These are phyloP conservation scores for Allantophomopsis cytisporea DNA, from an alignment of 2,329 filamentous ascomycete species.

Conservation along the genomic window DNA sequence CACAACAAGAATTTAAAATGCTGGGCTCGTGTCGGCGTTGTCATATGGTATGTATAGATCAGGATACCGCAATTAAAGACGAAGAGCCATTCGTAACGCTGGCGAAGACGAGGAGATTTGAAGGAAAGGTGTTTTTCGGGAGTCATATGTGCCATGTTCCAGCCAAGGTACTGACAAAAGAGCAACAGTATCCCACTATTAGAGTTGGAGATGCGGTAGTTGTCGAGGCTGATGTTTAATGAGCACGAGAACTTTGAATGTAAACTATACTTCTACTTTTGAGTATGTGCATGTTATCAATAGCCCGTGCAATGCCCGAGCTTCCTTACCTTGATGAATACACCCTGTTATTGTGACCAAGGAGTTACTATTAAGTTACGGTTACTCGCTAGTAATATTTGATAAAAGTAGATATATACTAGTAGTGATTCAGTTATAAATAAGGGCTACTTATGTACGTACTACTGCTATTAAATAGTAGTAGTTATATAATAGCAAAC, in stretches of 20 bases:
- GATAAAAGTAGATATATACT: too few relatives aligned
- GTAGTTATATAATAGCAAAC: too few relatives aligned
- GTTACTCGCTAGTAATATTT: too few relatives aligned
- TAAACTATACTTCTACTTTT: too few relatives aligned
- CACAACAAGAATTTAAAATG: constrained; percentile 49
- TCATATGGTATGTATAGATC: constrained; percentile 93
- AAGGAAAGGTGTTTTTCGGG: constrained; percentile 82
- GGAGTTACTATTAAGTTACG: too few relatives aligned
- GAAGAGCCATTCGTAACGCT: constrained; percentile 83
- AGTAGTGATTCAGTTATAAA: too few relatives aligned
- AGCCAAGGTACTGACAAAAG: constrained; percentile 4
- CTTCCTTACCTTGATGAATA: too few relatives aligned
- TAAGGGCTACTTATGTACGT: too few relatives aligned
- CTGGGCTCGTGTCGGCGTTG: constrained; percentile 79
- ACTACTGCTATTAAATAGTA: too few relatives aligned
- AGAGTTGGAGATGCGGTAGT: constrained; percentile 31
- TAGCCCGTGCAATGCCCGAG: too few relatives aligned
- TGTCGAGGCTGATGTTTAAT: constrained; percentile 6
- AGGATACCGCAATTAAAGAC: constrained; percentile 61
- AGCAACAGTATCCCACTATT: constrained; percentile 27
- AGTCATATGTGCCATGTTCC: constrained; percentile 52
- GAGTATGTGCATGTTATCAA: too few relatives aligned
- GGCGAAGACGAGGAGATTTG: constrained; percentile 71
- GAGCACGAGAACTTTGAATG: neutral
- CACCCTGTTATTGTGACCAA: too few relatives aligned